phyloP scores from a whole-genome alignment of 2,329 filamentous ascomycete genomes.

The Colletotrichum zoysiae region DNA sequence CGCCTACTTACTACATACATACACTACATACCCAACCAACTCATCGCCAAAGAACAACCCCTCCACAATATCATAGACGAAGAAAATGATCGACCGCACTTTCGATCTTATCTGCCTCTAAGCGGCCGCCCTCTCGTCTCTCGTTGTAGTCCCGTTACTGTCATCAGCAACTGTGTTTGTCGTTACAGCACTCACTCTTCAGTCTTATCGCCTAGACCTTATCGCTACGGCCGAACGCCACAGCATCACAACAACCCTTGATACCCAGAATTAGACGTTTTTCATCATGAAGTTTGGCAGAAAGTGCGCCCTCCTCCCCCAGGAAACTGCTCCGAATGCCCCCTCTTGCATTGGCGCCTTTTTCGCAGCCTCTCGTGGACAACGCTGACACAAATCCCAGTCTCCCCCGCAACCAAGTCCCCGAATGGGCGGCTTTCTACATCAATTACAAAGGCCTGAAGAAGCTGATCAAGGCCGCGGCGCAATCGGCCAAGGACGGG shows the following conservation, averaged over 20 bases:
- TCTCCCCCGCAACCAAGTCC: conserved; percentile 85
- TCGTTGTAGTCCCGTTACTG: conserved; percentile 1
- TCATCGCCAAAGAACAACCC: not conserved
- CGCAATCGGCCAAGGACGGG: conserved; percentile 74
- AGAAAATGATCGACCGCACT: conserved; percentile 22
- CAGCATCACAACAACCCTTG: conserved; percentile 21
- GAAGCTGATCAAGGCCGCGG: conserved; percentile 90
- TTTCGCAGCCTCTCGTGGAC: conserved; percentile 9
- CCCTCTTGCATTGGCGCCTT: not conserved
- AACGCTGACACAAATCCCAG: conserved; percentile 54
- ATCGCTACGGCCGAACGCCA: conserved; percentile 20
- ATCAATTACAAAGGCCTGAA: conserved; percentile 95
- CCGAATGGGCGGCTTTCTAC: conserved; percentile 86
- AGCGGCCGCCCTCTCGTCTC: conserved; percentile 21
- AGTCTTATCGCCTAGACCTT: conserved; percentile 12
- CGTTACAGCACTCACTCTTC: conserved; percentile 7
- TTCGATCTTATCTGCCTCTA: conserved; percentile 29
- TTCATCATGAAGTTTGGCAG: conserved; percentile 74
- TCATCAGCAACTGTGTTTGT: conserved; percentile 31
- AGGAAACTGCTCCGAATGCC: not conserved
- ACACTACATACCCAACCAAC: not conserved
- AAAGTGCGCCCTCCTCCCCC: conserved; percentile 57
- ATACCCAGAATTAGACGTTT: conserved; percentile 48
- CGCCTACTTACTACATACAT: not conserved
- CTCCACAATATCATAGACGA: not conserved